A percentile compares a stretch with the other conserved stretches of the same genome.
These are phyloP conservation scores for Orbilia javanica DNA, from an alignment of 2,329 filamentous ascomycete genomes.

Conservation along the genomic window DNA sequence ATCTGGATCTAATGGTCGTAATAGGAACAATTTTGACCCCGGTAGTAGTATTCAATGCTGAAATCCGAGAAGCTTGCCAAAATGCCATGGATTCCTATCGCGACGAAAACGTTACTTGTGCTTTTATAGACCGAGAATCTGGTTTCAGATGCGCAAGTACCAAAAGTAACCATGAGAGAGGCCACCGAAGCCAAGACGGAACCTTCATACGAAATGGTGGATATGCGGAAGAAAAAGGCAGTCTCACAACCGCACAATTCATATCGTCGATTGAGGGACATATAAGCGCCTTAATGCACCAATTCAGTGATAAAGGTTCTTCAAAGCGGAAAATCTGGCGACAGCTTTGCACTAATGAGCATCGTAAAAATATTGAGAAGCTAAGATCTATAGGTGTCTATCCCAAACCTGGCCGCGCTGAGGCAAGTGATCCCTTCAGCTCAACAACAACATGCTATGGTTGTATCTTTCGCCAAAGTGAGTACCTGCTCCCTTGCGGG, in stretches of 20 bases:
- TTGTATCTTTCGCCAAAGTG: conserved; percentile 3
- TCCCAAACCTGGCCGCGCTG: not conserved
- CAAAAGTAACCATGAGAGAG: not conserved
- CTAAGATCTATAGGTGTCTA: not conserved
- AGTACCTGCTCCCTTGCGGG: conserved; percentile 16
- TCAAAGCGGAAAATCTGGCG: not conserved
- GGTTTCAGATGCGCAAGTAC: conserved; percentile 4
- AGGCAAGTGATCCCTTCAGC: not conserved
- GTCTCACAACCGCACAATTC: not conserved
- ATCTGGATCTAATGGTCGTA: not conserved
- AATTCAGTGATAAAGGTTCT: not conserved
- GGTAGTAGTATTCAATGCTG: not conserved
- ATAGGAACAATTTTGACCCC: not conserved
- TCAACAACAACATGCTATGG: conserved; percentile 19
- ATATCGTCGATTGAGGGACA: not conserved
- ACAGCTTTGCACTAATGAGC: not conserved
- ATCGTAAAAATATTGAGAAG: not conserved
- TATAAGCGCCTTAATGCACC: not conserved
- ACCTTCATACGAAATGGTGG: not conserved
- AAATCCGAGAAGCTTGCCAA: not conserved
- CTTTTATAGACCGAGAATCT: not conserved
- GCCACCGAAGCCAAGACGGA: conserved; percentile 6
- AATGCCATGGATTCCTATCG: not conserved
- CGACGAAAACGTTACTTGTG: not conserved
- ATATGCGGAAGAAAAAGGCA: not conserved